These are phyloP conservation scores for Colletotrichum cordylinicola DNA, from an alignment of 2,329 filamentous ascomycete species.

Conservation along the genomic window DNA sequence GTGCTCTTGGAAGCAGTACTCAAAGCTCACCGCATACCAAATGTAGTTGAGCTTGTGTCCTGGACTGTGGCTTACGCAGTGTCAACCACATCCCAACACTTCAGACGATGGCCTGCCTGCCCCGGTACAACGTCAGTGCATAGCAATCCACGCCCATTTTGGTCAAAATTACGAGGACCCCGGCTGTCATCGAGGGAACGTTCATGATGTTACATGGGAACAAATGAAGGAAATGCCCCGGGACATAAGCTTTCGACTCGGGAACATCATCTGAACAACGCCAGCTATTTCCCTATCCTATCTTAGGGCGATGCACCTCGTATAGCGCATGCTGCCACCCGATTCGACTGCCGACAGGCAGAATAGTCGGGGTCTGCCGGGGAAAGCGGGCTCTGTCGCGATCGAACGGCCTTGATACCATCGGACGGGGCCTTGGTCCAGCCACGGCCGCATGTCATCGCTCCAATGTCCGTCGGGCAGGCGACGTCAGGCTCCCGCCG, in stretches of 20 bases:
- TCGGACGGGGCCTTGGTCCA: neutral
- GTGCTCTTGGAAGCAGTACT: neutral
- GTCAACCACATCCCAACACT: neutral
- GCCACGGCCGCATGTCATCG: neutral
- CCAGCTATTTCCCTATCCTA: neutral
- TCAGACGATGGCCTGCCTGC: neutral
- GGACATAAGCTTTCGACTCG: neutral
- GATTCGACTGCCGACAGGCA: neutral
- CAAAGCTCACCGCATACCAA: neutral
- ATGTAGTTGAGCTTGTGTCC: neutral
- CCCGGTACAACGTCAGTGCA: neutral
- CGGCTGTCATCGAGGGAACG: neutral
- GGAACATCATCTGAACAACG: constrained; percentile 1
- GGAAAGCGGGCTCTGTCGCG: neutral
- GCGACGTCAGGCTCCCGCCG: neutral
- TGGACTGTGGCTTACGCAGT: neutral
- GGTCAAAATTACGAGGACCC: neutral
- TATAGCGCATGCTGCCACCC: neutral
- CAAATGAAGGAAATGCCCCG: neutral
- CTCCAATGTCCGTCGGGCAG: neutral
- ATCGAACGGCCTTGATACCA: neutral
- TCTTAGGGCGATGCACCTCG: neutral
- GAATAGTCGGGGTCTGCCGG: neutral
- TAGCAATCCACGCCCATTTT: neutral
- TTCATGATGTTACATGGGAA: neutral